Base-by-base conservation (phyloP, 2,329 filamentous ascomycete species). In the Cladosporium sp. region DNA sequence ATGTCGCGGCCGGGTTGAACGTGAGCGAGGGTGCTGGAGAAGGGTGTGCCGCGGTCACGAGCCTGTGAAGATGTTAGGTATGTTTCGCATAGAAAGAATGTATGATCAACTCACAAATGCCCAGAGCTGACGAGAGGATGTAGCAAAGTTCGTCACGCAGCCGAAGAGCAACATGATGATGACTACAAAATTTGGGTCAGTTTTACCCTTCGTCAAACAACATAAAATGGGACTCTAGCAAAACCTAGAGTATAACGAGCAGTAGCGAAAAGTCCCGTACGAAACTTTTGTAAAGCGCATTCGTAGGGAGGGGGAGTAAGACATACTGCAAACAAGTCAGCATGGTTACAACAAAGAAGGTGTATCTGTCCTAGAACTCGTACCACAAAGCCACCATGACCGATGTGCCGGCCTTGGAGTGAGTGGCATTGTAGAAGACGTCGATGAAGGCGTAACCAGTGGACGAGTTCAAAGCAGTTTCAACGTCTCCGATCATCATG, bases 31-130 rank as follows among this genome's bases (percentile, higher is more conserved):
- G 70, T 64, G n/a, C 34, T 30, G 18, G 70, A 69, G 46, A 80
- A 80, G 1, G 79, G 79, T 1, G 81, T 72, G 1, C 80, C 80
- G 6, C 74, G 70, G 63, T 82, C 80, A 26, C 80, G 76, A 67
- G 36, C 72, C 68, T 10, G 66, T 21, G 68, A 58, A 77, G 56
- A 6, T 77, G 76, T 59, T 72, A 74, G 66, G 18, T n/a, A 21
- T 30, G 7, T 32, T 4, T 3, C 73, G 70, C 36, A 76, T 69
- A 1, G 74, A 36, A 32, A 34, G 53, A 21, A 1, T 10, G 4
- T 2, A 14, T 26, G 18, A 58, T 68, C 71, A 72, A 54, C 79
- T 74, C 16, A 80, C 79, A 66, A 82, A 81, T 0, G 79, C 79
- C 62, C 74, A 82, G 14, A 77, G 72, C 73, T 80, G 79, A 14